These are phyloP conservation scores for Suillus subaureus DNA, from an alignment of 768 basidiomycete species.

Conservation along the genomic window DNA sequence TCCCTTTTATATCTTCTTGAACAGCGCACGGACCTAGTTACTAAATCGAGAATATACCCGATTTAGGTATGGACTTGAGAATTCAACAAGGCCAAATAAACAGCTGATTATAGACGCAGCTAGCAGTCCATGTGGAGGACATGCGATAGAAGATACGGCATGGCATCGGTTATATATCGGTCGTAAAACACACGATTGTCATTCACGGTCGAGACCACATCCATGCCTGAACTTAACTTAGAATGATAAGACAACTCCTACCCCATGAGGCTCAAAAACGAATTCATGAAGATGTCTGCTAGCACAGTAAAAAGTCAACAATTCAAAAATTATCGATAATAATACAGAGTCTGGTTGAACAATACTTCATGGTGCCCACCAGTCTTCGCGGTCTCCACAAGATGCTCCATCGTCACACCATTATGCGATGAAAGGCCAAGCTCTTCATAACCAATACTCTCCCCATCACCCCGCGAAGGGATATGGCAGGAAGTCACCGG, in stretches of 20 bases:
- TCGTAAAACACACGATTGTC: not conserved
- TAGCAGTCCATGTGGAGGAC: too few species aligned
- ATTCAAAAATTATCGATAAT: not conserved
- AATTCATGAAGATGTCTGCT: not conserved
- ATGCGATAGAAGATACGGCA: not conserved
- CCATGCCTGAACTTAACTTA: not conserved
- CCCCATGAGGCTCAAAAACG: not conserved
- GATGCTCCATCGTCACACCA: not conserved
- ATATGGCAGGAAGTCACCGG: not conserved
- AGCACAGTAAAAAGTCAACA: too few species aligned
- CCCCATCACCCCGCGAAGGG: conserved; percentile 9
- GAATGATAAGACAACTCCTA: not conserved
- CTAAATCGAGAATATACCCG: not conserved
- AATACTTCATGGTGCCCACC: not conserved
- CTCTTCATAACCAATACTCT: not conserved
- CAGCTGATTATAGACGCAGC: too few species aligned
- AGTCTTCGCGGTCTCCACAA: not conserved
- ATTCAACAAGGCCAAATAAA: not conserved
- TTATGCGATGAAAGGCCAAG: not conserved
- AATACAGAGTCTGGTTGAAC: not conserved
- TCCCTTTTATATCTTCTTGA: not conserved
- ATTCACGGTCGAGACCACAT: not conserved
- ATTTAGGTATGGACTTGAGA: not conserved
- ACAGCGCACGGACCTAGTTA: not conserved
- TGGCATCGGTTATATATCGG: not conserved